Evolutionary conservation across 2,329 filamentous ascomycete species (phyloP), one percentile per base, ranked within the genome.

Genomic region (Cladophialophora immunda): DNA sequence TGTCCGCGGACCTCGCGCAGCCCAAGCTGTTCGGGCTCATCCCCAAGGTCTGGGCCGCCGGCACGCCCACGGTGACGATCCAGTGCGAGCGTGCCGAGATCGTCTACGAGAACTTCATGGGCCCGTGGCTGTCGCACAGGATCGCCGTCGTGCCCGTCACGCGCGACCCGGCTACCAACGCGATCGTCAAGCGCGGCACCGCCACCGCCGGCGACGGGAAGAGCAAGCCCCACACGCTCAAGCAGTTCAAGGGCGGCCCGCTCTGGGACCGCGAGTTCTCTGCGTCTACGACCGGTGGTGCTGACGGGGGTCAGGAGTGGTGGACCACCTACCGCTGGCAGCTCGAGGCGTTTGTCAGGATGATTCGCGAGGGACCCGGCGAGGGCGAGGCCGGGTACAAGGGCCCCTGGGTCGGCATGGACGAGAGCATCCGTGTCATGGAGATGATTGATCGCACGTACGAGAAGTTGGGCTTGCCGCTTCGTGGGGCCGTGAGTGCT

Each of bases 261-360:
- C 29, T 53, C 9, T 65, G 63, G 59, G 50, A 60, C 7, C 29
- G n/a, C 11, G 50, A 58, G 7, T 32, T 41, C 13, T 58, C 34
- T 22, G 19, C 41, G 30, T 7, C 30, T 11, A 34, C 30, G 30
- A 11, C 30, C 2, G 30, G 32, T 34, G 32, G 32, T 34, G 9
- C 1, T 38, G 25, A 27, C 15, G 25, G 38, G 7, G 65, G 57
- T 9, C 76, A 80, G 72, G 70, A 71, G 1, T 80, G 74, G 62
- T 84, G 82, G 82, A 75, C 76, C 32, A 79, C 80, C 15, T 84
- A 83, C 71, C 77, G 81, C 7, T 76, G 83, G 70, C 78, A 82
- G 76, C 76, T 86, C 32, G 82, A 85, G 73, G 76, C 80, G 66
- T 86, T 86, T 70, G 81, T 85, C 13, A 80, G 84, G 73, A 75